phyloP scores from a whole-genome alignment of 345 rosid genomes.

The Balakata baccata region DNA sequence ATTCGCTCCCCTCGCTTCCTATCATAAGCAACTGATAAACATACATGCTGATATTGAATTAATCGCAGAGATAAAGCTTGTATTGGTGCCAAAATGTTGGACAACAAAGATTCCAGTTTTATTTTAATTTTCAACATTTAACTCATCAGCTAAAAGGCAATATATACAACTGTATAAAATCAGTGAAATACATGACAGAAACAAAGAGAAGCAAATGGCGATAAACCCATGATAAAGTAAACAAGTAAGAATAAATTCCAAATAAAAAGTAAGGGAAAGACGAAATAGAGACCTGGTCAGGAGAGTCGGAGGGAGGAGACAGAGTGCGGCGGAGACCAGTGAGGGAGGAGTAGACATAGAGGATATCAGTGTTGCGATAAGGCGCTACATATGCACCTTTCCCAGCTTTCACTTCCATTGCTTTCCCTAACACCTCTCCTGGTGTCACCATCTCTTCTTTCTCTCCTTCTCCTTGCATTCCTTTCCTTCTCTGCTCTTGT shows the following conservation, averaged over 20 bases:
- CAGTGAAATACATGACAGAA: not conserved
- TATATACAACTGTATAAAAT: too few species aligned
- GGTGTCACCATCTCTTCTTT: constrained; percentile 58
- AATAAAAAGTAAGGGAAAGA: not conserved
- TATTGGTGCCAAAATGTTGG: not conserved
- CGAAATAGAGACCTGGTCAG: constrained; percentile 57
- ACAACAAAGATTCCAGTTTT: not conserved
- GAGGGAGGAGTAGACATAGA: constrained; percentile 70
- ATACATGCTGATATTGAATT: not conserved
- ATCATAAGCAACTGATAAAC: not conserved
- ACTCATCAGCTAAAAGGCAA: not conserved
- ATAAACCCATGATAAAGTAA: too few species aligned
- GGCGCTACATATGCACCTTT: constrained; percentile 68
- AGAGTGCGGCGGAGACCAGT: constrained; percentile 54
- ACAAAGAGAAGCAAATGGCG: too few species aligned
- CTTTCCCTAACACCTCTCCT: constrained; percentile 69
- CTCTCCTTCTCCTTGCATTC: constrained; percentile 36
- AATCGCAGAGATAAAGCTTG: not conserved
- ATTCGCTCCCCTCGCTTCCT: too few species aligned
- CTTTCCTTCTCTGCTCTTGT: not conserved
- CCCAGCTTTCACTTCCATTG: constrained; percentile 61
- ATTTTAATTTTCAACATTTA: not conserved
- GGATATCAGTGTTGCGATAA: constrained; percentile 38
- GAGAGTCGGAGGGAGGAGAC: constrained; percentile 48
- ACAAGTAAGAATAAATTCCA: not conserved